phyloP scores from a whole-genome alignment of 352 stramenopile genomes.

The Pythium graminicola region DNA sequence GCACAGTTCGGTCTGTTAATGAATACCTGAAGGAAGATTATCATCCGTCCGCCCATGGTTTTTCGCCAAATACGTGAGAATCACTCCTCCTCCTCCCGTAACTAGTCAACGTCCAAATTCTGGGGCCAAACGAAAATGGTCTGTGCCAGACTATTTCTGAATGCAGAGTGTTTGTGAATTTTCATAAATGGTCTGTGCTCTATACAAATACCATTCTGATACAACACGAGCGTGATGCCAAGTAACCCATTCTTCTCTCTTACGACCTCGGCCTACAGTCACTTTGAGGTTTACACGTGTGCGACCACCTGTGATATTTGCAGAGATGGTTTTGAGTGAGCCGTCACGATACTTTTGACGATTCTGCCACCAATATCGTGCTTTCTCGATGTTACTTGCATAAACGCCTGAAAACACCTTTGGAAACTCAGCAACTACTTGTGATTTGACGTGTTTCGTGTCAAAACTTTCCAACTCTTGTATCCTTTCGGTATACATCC shows the following conservation, averaged over 20 bases:
- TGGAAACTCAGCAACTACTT: not conserved
- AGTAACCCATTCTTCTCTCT: not conserved
- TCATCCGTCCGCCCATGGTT: too few relatives aligned
- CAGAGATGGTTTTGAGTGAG: not conserved
- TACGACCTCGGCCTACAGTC: not conserved
- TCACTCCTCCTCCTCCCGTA: too few relatives aligned
- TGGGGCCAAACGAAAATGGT: too few relatives aligned
- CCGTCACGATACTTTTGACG: not conserved
- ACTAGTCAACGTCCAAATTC: too few relatives aligned
- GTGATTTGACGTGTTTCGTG: not conserved
- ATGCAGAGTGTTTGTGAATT: too few relatives aligned
- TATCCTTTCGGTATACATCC: not conserved
- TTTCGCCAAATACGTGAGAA: too few relatives aligned
- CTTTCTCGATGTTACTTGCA: not conserved
- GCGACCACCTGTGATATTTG: not conserved
- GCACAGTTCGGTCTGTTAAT: too few relatives aligned
- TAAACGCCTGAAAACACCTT: not conserved
- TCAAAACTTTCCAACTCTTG: not conserved
- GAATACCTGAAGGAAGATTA: too few relatives aligned
- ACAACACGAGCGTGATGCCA: not conserved
- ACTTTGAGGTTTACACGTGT: not conserved
- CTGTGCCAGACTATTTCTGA: too few relatives aligned
- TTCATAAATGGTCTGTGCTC: too few relatives aligned
- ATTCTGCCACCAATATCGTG: not conserved
- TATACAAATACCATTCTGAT: too few relatives aligned